A percentile compares a stretch with the other conserved stretches of the same genome.
Conservation (phyloP, 2,329 filamentous ascomycete species). For the Fusarium sp. region DNA sequence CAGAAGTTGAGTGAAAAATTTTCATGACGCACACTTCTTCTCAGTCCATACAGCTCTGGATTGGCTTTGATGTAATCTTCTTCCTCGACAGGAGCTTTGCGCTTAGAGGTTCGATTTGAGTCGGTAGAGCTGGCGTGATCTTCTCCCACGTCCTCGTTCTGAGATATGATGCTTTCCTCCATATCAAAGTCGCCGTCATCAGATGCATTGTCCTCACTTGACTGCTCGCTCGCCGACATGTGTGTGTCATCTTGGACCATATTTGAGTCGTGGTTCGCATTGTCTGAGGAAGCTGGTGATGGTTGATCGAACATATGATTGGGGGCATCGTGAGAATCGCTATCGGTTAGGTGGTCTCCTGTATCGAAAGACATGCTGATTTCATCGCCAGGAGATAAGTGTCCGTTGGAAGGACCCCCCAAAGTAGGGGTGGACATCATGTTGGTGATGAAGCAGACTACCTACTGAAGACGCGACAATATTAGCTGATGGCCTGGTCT, state of each 20-base stretch:
- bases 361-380: slow-evolving; percentile 53
- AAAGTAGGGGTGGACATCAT: slow-evolving; percentile 73
- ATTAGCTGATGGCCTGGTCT: slow-evolving; percentile 48
- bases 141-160: slow-evolving; percentile 60
- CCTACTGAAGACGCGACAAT: slow-evolving; percentile 53
- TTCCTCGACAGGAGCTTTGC: slow-evolving; percentile 75
- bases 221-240: slow-evolving; percentile 59
- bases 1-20: slow-evolving; percentile 31
- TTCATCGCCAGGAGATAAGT: slow-evolving; percentile 66
- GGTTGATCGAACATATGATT: slow-evolving; percentile 64
- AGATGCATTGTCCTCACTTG: slow-evolving; percentile 66
- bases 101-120: slow-evolving; percentile 76
- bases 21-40: slow-evolving; percentile 81
- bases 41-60: slow-evolving; percentile 92
- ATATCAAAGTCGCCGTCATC: slow-evolving; percentile 83
- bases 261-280: slow-evolving; percentile 56
- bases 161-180: slow-evolving; percentile 65
- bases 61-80: slow-evolving; percentile 90
- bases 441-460: slow-evolving; percentile 71
- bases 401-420: slow-evolving; percentile 73
- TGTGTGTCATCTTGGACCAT: slow-evolving; percentile 54
- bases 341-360: slow-evolving; percentile 62
- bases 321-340: slow-evolving; percentile 79
- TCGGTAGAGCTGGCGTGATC: slow-evolving; percentile 77
- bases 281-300: slow-evolving; percentile 57